Evolutionary conservation across 2,329 filamentous ascomycete genomes (phyloP), one percentile per base, ranked within the genome.

Genomic region (Elsinoe fawcettii): DNA sequence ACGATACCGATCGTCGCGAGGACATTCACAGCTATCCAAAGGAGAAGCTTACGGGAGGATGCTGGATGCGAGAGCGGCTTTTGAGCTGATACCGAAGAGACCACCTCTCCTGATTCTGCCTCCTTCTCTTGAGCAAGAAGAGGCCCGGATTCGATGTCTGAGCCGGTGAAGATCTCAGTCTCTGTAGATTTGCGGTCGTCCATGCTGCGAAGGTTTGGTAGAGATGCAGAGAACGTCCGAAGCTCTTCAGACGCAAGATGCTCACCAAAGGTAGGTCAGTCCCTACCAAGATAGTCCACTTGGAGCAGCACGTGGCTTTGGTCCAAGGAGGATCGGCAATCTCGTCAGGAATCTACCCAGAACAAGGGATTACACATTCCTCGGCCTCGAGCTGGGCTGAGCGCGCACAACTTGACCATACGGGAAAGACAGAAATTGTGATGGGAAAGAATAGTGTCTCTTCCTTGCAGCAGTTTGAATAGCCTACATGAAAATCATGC

Each of bases 1-100:
- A 60, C 60, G 20, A 60, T 60, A 14, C 51, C 49, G 32, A 58
- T 59, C 5, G 59, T 60, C 2, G 59, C 57, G 22, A 59, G 34
- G 41, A 60, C 59, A 34, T 60, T 60, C 22, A 59, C 20, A 5
- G 54, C 55, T 11, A 60, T 58, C 59, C 59, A 60, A 43, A 57
- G 46, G 9, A 58, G 4, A 6, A 60, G 43, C 43, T 56, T 56
- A 14, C 32, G 16, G 3, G 49, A 22, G 16, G 49, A 39, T 5
- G n/a, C 11, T 23, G 16, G 20, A 8, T 11, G 3, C 16, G 30
- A 16, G 30, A 27, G 8, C 25, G 32, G 7, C 22, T 30, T 30
- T 37, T n/a, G 41, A 12, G 32, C 2, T 20, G 49, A 30, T 39
- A 37, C 30, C 8, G 20, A 25, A 30, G 44, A 25, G 22, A 16